These are phyloP conservation scores for Russula abietina DNA, from an alignment of 768 basidiomycete species.

Conservation along the genomic window DNA sequence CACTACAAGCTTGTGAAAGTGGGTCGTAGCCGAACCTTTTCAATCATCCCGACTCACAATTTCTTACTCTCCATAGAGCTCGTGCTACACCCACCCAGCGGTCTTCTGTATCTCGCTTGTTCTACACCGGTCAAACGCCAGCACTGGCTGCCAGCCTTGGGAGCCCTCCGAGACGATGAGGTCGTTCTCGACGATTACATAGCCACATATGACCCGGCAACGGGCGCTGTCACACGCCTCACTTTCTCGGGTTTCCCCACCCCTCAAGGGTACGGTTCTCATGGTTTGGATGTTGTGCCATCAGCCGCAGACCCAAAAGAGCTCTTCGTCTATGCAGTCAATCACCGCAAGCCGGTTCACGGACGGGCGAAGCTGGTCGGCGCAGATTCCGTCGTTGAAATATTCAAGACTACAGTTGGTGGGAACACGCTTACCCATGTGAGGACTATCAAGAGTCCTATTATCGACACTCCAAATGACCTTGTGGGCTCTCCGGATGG, in stretches of 20 bases:
- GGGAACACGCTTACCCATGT: slow-evolving; percentile 45
- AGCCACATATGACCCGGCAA: slow-evolving; percentile 50
- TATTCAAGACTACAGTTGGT: slow-evolving; percentile 52
- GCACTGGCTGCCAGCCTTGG: slow-evolving; percentile 47
- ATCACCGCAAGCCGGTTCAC: slow-evolving; percentile 53
- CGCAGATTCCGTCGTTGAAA: slow-evolving; percentile 67
- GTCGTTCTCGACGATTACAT: slow-evolving; percentile 47
- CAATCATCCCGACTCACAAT: not conserved
- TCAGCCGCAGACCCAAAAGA: slow-evolving; percentile 42
- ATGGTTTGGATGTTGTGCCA: slow-evolving; percentile 65
- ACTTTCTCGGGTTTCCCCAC: slow-evolving; percentile 29
- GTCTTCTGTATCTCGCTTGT: slow-evolving; percentile 58
- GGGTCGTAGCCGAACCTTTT: slow-evolving; percentile 24
- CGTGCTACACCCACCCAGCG: slow-evolving; percentile 51
- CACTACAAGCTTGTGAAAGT: slow-evolving; percentile 69
- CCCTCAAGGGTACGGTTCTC: slow-evolving; percentile 44
- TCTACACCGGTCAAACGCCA: slow-evolving; percentile 44
- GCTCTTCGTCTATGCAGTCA: slow-evolving; percentile 64
- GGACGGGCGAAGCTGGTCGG: slow-evolving; percentile 41
- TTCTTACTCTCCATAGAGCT: slow-evolving; percentile 37
- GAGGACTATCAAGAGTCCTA: slow-evolving; percentile 49
- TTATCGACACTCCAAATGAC: slow-evolving; percentile 65
- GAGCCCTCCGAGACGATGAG: slow-evolving; percentile 34
- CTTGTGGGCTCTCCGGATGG: slow-evolving; percentile 61
- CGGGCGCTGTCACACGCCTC: slow-evolving; percentile 43